Percentiles rank a stretch among this genome's conserved stretches.
phyloP scores from a whole-genome alignment of 495 filamentous ascomycete species.

The Penicillium robsamsonii region DNA sequence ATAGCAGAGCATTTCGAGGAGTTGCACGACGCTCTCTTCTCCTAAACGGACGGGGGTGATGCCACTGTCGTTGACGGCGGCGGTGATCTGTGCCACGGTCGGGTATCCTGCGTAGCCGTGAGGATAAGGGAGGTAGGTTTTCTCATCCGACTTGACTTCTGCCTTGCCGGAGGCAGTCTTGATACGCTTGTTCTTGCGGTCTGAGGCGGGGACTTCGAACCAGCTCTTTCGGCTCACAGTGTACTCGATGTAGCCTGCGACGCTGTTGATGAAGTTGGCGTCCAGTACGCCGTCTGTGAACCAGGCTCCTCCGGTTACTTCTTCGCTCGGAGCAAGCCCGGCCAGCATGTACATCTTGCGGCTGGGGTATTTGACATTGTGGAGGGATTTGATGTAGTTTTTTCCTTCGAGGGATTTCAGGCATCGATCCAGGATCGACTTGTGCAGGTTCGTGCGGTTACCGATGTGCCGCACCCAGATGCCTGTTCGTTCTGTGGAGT shows the following conservation, averaged over 20 bases:
- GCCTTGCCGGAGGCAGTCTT: constrained; percentile 42
- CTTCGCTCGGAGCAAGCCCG: constrained; percentile 72
- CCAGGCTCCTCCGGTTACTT: constrained; percentile 90
- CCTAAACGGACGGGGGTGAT: constrained; percentile 64
- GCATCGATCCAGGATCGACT: constrained; percentile 67
- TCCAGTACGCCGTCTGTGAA: constrained; percentile 87
- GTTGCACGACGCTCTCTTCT: constrained; percentile 70
- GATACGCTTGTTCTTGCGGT: constrained; percentile 40
- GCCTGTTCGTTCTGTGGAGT: constrained; percentile 73
- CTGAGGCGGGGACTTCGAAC: constrained; percentile 45
- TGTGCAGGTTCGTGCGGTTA: constrained; percentile 71
- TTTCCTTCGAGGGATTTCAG: constrained; percentile 78
- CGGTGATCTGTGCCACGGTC: constrained; percentile 67
- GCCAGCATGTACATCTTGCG: constrained; percentile 67
- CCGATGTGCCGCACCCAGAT: constrained; percentile 86
- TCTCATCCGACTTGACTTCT: constrained; percentile 33
- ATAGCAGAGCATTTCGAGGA: constrained; percentile 81
- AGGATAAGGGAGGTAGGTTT: constrained; percentile 59
- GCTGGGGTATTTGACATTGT: constrained; percentile 57
- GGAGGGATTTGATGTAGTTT: constrained; percentile 78
- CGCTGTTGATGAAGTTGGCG: constrained; percentile 73
- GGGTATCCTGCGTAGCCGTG: constrained; percentile 72
- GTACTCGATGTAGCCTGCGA: constrained; percentile 66
- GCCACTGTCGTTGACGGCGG: constrained; percentile 61
- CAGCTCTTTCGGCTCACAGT: constrained; percentile 70